Base-by-base conservation (phyloP, 148 eudicot species). In the Diospyros lotus region DNA sequence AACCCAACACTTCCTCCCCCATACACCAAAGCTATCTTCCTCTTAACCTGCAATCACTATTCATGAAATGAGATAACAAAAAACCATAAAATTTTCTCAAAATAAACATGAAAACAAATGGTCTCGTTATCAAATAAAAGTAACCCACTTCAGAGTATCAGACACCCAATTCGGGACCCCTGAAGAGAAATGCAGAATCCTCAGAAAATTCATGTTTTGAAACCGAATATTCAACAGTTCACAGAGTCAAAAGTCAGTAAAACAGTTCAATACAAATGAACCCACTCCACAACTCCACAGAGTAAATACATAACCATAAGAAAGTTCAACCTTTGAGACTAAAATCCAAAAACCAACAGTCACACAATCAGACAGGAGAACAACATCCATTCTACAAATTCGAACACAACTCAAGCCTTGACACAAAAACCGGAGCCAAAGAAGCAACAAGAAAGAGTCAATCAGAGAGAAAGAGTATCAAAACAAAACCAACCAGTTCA, bases 1-100 rank as follows among this genome's bases (percentile, higher is more conserved):
- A 94, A 81, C 77, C 98, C 97, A 81, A 92, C 86, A 82, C 98
- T 92, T 83, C 98, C 97, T 53, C 98, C 98, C 67, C 98, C 98
- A 81, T 94, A 94, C 5, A 94, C 96, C 88, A 94, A 86, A 78
- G 89, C 88, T 79, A 92, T 87, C 84, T 92, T 92, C 86, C 96
- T 87, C 59, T 83, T 76, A 58, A 94, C 97, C 98, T 94, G 75
- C 72, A 80, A 65, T 56, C 51, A 48, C 75, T 45, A 60, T 14
- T 52, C 73, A 61, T 71, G 53, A 45, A 70, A 58, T 59, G 48
- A 42, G 10, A 73, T 59, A 66, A 51, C 51, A 40, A 44, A 15
- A 59, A 70, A 9, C 14, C 50, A 43, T 13, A 56, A 65, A 77
- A 54, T n/a, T 28, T 10, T 9, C 41, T 51, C 28, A 14, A 65